These are phyloP conservation scores for Chytriomyces confervae DNA, from an alignment of 192 early-diverging fungal genomes.

Conservation along the genomic window DNA sequence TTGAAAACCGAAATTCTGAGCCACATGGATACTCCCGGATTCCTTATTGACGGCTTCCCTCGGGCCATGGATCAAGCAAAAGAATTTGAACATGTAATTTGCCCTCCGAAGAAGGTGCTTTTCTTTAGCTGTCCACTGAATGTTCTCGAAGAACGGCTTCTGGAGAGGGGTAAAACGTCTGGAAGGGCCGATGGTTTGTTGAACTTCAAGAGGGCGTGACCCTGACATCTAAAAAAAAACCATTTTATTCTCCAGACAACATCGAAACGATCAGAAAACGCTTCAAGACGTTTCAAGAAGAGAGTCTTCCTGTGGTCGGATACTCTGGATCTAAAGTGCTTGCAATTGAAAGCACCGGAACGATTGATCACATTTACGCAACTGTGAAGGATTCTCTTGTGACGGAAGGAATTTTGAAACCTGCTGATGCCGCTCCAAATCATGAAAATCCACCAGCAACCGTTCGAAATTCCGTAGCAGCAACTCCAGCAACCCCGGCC, in stretches of 20 bases:
- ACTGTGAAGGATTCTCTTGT: background rate
- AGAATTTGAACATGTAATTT: slow-evolving; percentile 56
- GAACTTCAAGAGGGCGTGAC: background rate
- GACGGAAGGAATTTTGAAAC: too few species aligned
- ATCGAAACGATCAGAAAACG: slow-evolving; percentile 92
- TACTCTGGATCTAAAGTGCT: slow-evolving; percentile 57
- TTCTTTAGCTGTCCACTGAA: slow-evolving; percentile 57
- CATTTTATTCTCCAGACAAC: slow-evolving; percentile 66
- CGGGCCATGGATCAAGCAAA: slow-evolving; percentile 54
- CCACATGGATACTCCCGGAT: slow-evolving; percentile 40
- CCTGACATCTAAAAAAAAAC: background rate
- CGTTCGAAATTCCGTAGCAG: too few species aligned
- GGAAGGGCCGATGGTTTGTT: slow-evolving; percentile 62
- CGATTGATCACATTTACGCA: background rate
- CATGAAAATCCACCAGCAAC: too few species aligned
- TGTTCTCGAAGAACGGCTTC: slow-evolving; percentile 52
- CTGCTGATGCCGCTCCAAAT: too few species aligned
- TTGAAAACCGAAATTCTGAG: slow-evolving; percentile 39
- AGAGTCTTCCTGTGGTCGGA: slow-evolving; percentile 86
- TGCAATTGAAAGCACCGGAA: slow-evolving; percentile 28
- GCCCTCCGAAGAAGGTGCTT: slow-evolving; percentile 37
- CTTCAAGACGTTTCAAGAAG: slow-evolving; percentile 82
- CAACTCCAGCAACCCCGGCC: too few species aligned
- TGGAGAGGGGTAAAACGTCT: slow-evolving; percentile 59
- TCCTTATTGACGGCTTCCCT: slow-evolving; percentile 60